Base-by-base conservation (phyloP, 2,329 filamentous ascomycete species). In the Aureobasidium zeae region DNA sequence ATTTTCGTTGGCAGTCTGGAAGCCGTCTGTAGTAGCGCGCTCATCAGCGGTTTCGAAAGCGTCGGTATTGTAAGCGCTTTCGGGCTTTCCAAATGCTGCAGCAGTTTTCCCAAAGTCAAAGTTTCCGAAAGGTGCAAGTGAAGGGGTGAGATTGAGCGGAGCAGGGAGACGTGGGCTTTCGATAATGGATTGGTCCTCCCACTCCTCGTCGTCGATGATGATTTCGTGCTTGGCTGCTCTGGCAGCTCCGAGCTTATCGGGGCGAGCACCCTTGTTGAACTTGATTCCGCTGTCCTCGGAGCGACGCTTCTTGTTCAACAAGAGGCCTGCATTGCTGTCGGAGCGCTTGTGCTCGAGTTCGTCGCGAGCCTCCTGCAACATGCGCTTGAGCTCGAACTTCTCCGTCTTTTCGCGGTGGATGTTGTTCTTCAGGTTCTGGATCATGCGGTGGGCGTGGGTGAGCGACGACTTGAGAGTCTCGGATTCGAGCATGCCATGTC, bases 391-490 rank as follows among this genome's bases (percentile, higher is more conserved):
- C 64, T 98, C 91, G 20, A 96, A 76, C 70, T 95, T 98, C 63
- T 98, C 91, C 0, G 89, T 95, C 78, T 96, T 98, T 63, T 98
- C 91, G 24, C 91, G 83, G 62, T 98, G 89, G 34, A 96, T 84
- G 56, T 88, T 94, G 61, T 83, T 87, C 64, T 94, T 87, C 53
- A 96, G 76, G 56, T 86, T 94, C 61, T 96, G 89, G 47, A 98
- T 95, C 66, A 94, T 95, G 46, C 89, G 79, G 62, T 96, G 91
- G 28, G 91, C 89, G 61, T 98, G 91, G 53, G 87, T 82, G 20
- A 96, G 73, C 19, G 89, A 95, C 43, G 88, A 93, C 67, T 91
- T 93, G 53, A 98, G 69, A 0, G 91, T 98, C 66, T 98, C 91
- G 0, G 86, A 83, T 63, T 98, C 91, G n/a, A 98, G 74, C 64